Percentiles rank a stretch among this genome's conserved stretches.
Conservation (phyloP, 2,329 filamentous ascomycete species). For the Aspergillus aculeatus region DNA sequence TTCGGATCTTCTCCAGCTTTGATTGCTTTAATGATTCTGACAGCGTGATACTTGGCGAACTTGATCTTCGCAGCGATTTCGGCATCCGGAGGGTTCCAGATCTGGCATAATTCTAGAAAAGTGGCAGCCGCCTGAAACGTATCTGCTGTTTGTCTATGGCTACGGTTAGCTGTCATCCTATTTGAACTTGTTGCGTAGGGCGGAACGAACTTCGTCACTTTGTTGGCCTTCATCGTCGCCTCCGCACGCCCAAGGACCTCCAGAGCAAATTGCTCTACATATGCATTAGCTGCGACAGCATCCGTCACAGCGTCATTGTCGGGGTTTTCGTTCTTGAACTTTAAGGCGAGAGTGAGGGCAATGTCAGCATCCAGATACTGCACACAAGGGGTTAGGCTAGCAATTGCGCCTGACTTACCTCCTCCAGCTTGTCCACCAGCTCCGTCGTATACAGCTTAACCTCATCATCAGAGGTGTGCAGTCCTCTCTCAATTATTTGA, state of each 20-base stretch:
- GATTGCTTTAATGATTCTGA: conserved; percentile 85
- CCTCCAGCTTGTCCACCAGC: conserved; percentile 89
- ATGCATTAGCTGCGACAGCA: conserved; percentile 81
- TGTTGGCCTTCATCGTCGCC: conserved; percentile 75
- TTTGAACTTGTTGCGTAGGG: conserved; percentile 9
- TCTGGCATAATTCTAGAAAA: conserved; percentile 82
- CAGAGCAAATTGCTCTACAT: conserved; percentile 89
- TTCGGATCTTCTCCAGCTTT: conserved; percentile 92
- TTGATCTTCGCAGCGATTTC: conserved; percentile 86
- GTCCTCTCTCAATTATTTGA: conserved; percentile 76
- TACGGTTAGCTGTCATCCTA: conserved; percentile 7
- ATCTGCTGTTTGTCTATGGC: conserved; percentile 76
- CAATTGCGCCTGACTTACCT: conserved; percentile 47
- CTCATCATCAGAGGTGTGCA: conserved; percentile 77
- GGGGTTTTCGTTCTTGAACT: conserved; percentile 71
- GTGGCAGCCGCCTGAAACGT: conserved; percentile 91
- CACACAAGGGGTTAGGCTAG: background rate
- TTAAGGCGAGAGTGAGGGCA: conserved; percentile 8
- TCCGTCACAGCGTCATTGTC: conserved; percentile 81
- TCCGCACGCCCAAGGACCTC: conserved; percentile 86
- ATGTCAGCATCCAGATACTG: conserved; percentile 10
- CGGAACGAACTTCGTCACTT: conserved; percentile 66
- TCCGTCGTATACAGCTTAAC: conserved; percentile 75
- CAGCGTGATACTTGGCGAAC: conserved; percentile 93
- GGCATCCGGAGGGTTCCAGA: conserved; percentile 74